Conservation (phyloP, 169 alveolate species). For the Eimeria acervulina region DNA sequence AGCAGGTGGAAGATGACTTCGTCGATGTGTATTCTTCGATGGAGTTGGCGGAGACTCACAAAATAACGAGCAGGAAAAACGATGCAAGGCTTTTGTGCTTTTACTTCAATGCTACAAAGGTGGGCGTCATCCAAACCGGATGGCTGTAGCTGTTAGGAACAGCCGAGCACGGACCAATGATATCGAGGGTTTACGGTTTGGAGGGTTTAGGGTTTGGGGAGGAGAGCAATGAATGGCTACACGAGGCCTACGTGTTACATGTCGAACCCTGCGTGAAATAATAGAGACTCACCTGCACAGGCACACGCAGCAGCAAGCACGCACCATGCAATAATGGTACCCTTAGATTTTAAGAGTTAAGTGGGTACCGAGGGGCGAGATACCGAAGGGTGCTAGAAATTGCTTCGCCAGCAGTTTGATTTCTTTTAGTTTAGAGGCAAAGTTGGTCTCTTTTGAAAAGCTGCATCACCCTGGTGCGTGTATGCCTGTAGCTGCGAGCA, state of each 20-base stretch:
- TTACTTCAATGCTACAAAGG: slow-evolving; percentile 84
- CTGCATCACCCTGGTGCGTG: too few relatives aligned
- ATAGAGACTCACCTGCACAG: too few relatives aligned
- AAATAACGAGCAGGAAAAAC: slow-evolving; percentile 85
- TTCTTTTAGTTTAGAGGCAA: too few relatives aligned
- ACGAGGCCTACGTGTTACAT: background rate
- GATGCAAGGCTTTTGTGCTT: slow-evolving; percentile 83
- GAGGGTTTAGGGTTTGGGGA: background rate
- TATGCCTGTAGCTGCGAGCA: too few relatives aligned
- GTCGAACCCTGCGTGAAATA: too few relatives aligned
- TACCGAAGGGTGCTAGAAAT: too few relatives aligned
- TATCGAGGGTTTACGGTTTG: background rate
- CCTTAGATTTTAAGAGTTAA: too few relatives aligned
- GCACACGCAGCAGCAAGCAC: too few relatives aligned
- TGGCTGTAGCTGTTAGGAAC: background rate
- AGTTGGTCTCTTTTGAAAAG: too few relatives aligned
- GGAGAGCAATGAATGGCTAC: background rate
- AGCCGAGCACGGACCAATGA: background rate
- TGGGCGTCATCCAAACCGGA: background rate
- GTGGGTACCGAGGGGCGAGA: too few relatives aligned
- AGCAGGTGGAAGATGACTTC: slow-evolving; percentile 65
- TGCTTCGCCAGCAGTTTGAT: too few relatives aligned
- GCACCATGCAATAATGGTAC: too few relatives aligned
- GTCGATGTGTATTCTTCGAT: slow-evolving; percentile 85
- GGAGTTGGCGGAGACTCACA: slow-evolving; percentile 84